Evolutionary conservation across 768 basidiomycete genomes (phyloP).

Genomic region (Mycena venus): DNA sequence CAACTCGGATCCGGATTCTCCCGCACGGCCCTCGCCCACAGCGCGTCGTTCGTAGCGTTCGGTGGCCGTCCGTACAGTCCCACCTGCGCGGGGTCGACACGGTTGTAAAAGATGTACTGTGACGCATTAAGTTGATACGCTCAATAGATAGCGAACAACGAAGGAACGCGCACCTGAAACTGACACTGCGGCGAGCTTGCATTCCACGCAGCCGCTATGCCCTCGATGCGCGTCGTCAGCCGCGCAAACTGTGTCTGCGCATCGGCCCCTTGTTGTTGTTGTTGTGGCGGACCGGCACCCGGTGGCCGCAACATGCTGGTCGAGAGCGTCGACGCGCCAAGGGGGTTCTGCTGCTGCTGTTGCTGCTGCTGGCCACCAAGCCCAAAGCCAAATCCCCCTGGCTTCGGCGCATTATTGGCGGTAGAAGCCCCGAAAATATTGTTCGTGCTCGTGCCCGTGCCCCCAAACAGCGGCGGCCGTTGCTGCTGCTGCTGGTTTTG

Average conservation of each 20-base stretch:
- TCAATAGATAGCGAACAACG: neutral
- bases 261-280: constrained; percentile 64
- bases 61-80: constrained; percentile 77
- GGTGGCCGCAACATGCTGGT: constrained; percentile 54
- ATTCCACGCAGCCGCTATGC: constrained; percentile 79
- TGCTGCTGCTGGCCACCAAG: constrained; percentile 34
- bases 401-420: constrained; percentile 27
- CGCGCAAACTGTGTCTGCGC: constrained; percentile 69
- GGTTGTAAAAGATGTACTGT: constrained; percentile 88
- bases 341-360: constrained; percentile 20
- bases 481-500: constrained; percentile 40
- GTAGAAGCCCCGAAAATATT: constrained; percentile 36
- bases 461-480: constrained; percentile 47
- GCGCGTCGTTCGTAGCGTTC: constrained; percentile 76
- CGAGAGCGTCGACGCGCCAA: constrained; percentile 47
- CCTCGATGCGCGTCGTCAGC: constrained; percentile 72
- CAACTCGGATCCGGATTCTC: constrained; percentile 89
- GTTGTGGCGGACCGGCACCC: constrained; percentile 29
- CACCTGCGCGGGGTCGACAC: constrained; percentile 79
- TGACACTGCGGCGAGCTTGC: constrained; percentile 75
- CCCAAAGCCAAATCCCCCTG: constrained; percentile 1
- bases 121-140: no score
- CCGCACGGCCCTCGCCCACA: constrained; percentile 84
- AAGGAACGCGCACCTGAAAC: constrained; percentile 74
- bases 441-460: constrained; percentile 31